phyloP scores from a whole-genome alignment of 225 moss, liverwort and hornwort genomes.

The Pleurozium schreberi region DNA sequence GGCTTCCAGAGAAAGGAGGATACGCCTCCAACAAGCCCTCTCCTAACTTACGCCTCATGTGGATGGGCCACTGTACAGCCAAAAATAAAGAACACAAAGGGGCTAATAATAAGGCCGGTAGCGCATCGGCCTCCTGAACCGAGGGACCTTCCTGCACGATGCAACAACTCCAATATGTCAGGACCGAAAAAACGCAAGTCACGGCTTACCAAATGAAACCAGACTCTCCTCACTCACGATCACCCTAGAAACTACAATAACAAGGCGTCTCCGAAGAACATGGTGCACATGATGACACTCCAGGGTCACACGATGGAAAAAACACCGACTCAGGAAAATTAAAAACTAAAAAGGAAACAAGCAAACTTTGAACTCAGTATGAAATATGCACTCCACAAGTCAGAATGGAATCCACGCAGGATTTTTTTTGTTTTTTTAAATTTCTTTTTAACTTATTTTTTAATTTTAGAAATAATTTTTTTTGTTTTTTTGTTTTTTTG shows the following conservation, averaged over 20 bases:
- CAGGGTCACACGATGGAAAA: not conserved
- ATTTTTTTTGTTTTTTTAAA: no score
- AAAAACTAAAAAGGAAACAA: not conserved
- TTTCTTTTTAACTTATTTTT: no score
- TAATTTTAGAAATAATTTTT: no score
- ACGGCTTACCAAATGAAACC: not conserved
- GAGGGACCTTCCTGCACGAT: slow-evolving; percentile 71
- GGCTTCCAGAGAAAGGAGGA: not conserved
- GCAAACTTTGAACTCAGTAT: slow-evolving; percentile 38
- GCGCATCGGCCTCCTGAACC: slow-evolving; percentile 88
- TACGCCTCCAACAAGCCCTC: not conserved
- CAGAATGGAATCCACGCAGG: slow-evolving; percentile 90
- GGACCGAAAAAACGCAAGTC: not conserved
- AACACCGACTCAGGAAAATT: not conserved
- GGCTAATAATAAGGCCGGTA: slow-evolving; percentile 90
- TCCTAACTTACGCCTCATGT: not conserved
- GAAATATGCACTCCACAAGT: slow-evolving; percentile 97
- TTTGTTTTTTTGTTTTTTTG: no score
- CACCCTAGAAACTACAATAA: not conserved
- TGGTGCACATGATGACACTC: not conserved
- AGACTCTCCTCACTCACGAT: not conserved
- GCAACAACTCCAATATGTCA: not conserved
- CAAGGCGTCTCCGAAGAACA: not conserved
- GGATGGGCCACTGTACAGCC: slow-evolving; percentile 23
- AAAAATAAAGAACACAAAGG: slow-evolving; percentile 11